Base-by-base conservation (phyloP, 345 rosid genomes). In the Schrenkiella parvula region DNA sequence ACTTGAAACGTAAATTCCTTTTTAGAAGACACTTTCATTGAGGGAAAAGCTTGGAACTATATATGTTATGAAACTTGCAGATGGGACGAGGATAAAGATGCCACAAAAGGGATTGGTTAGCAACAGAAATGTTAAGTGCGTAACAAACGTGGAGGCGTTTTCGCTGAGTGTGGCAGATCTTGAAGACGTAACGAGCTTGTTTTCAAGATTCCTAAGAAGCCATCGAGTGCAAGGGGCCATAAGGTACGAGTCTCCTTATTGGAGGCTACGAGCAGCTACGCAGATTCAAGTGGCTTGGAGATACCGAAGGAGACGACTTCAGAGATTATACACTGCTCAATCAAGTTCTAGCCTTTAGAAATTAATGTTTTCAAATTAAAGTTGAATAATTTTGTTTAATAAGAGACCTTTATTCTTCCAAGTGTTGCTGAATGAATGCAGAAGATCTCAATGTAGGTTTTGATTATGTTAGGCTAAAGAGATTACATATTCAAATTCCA, bases 251-350 rank as follows among this genome's bases (percentile, higher is more conserved):
- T 93, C 93, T 8, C 98, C 92, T 6, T 87, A 86, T 67, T 89
- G 96, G 97, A 86, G 89, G 73, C 59, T 76, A 76, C 44, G 78
- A 9, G 97, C 92, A 6, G 89, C 92, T 23, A 75, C 32, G n/a
- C 80, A 69, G 38, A 89, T 90, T 62, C 97, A 89, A 80, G 93
- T 90, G 58, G 88, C 91, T 4, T 88, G 98, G 98, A 87, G 92
- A 84, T 87, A 90, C 65, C 70, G 89, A 67, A 87, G 80, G 80
- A 88, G 87, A 71, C 64, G 89, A 22, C 80, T 79, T 4, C 78
- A 22, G 18, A 84, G 84, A 8, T 50, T 61, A 0, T 56, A 70
- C 56, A 78, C 81, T 34, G 9, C 47, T 43, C 66, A 65, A 71
- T 17, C 23, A 34, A 56, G 23, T 8, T 54, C 2, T 26, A 65